Evolutionary conservation across 2,329 filamentous ascomycete genomes (phyloP), one percentile per base, ranked within the genome.

Genomic region (Lecanosticta acicola): DNA sequence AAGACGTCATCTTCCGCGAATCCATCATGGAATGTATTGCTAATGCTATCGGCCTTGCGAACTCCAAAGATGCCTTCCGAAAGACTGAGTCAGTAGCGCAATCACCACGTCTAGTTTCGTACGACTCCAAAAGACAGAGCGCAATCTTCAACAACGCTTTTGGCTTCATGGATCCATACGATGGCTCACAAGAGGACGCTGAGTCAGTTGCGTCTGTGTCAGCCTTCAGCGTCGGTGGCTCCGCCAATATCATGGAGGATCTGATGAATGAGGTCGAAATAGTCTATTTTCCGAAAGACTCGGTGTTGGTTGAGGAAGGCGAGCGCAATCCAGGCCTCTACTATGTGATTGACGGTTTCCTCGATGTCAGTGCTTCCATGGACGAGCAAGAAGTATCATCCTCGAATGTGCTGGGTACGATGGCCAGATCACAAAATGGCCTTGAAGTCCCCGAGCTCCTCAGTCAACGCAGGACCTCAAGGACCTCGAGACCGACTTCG

Each of bases 291-390:
- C 91, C 90, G 0, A 87, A 97, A 65, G 90, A 87, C 2, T 91
- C 93, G 1, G 85, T 98, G 0, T 76, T 98, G 13, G 90, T 98
- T 0, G 93, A 98, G 61, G 90, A 97, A 69, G 91, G 93, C 8
- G 93, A 98, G 65, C 80, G 93, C n/a, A 95, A 94, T 57, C 93
- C 93, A 0, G 93, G 93, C 0, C 67, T 98, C 0, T 98, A 98
- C 69, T 98, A 98, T 67, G 91, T 98, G 2, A 85, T 98, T 40
- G 93, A 98, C 64, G 93, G 93, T 0, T 98, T 98, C 59, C 71
- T 98, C 29, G 93, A 98, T 60, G 90, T 97, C 35, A 89, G 88
- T 50, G 84, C 94, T n/a, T 83, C 87, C 1, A 72, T 80, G 0
- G 81, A 85, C n/a, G 81, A 84, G n/a, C 75, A 79, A 37, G 70